Conservation (phyloP, 495 filamentous ascomycete genomes). For the Penicillium manginii region DNA sequence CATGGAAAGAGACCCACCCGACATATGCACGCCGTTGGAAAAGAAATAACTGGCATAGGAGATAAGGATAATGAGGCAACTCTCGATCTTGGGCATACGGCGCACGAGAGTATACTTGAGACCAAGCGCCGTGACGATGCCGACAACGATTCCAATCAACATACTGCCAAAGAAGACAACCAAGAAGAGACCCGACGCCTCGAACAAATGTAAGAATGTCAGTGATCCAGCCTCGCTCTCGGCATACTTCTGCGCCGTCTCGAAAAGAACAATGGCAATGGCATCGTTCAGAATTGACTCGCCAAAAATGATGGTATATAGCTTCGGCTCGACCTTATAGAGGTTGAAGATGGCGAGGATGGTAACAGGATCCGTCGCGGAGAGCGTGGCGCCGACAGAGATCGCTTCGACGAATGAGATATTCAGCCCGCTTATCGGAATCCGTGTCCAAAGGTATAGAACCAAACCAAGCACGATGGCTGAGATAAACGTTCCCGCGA, state of each 20-base stretch:
- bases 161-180: constrained; percentile 94
- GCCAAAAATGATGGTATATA: constrained; percentile 98
- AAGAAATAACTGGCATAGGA: constrained; percentile 98
- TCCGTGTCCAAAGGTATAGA: constrained; percentile 83
- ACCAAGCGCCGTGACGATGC: constrained; percentile 80
- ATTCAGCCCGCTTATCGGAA: constrained; percentile 81
- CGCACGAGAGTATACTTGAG: constrained; percentile 93
- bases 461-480: constrained; percentile 88
- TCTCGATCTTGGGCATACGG: constrained; percentile 94
- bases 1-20: constrained; percentile 62
- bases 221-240: constrained; percentile 64
- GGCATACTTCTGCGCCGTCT: constrained; percentile 88
- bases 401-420: constrained; percentile 93
- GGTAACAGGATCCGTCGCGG: constrained; percentile 95
- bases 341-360: constrained; percentile 99
- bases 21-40: constrained; percentile 90
- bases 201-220: constrained; percentile 76
- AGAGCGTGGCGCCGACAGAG: constrained; percentile 92
- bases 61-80: constrained; percentile 88
- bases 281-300: constrained; percentile 98
- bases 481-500: constrained; percentile 96
- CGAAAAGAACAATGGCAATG: constrained; percentile 96
- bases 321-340: constrained; percentile 97
- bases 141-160: constrained; percentile 83
- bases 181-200: constrained; percentile 93